A percentile compares a stretch with the other conserved stretches of the same genome.
These are phyloP conservation scores for Tricholoma hemisulphureum DNA, from an alignment of 768 basidiomycete genomes.

Conservation along the genomic window DNA sequence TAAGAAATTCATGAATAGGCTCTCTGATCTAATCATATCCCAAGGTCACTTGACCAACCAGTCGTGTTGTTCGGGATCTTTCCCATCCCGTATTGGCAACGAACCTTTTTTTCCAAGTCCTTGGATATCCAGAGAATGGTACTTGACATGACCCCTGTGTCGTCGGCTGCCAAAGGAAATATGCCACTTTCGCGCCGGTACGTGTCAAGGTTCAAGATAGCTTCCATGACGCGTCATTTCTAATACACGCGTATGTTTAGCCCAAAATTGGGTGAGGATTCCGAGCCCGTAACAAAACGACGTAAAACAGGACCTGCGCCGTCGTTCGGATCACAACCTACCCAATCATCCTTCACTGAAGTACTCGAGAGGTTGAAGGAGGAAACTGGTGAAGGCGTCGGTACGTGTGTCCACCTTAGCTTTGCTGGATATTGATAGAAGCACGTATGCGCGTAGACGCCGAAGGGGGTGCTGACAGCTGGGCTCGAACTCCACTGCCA, in stretches of 20 bases:
- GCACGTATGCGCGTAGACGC: conserved; percentile 42
- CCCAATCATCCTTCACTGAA: conserved; percentile 58
- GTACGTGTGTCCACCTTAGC: conserved; percentile 29
- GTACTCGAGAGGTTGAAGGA: conserved; percentile 62
- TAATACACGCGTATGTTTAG: conserved; percentile 10
- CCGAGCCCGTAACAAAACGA: conserved; percentile 51
- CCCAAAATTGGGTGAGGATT: conserved; percentile 19
- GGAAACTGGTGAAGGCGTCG: conserved; percentile 42
- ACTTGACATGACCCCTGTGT: conserved; percentile 12
- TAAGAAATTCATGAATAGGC: no score
- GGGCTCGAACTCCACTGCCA: conserved; percentile 63
- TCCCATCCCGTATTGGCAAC: no score
- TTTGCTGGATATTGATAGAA: neutral
- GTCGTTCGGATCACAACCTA: conserved; percentile 41
- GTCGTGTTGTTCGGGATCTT: no score
- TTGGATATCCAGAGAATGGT: no score
- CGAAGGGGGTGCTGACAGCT: conserved; percentile 76
- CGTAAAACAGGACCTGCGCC: conserved; percentile 46
- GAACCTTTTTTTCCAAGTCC: neutral
- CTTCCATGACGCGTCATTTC: conserved; percentile 18
- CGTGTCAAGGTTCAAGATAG: conserved; percentile 8
- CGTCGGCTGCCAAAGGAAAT: conserved; percentile 27
- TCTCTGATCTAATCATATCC: no score
- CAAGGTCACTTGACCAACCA: neutral
- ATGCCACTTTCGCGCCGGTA: conserved; percentile 32